Base-by-base conservation (phyloP, 352 stramenopile genomes). In the Phytophthora tentaculata region DNA sequence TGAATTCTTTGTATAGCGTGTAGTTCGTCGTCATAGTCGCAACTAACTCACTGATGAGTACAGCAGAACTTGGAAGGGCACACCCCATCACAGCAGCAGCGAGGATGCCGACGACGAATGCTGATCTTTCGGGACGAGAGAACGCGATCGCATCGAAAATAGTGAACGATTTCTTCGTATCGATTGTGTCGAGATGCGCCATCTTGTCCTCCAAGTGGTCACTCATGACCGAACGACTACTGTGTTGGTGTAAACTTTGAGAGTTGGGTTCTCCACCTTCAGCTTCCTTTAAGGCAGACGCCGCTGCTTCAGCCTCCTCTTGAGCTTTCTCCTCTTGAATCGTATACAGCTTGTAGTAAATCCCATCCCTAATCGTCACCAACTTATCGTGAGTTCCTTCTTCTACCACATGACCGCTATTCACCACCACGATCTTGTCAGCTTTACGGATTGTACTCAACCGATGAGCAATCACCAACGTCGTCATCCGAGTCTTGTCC, bases 381-480 rank as follows among this genome's bases (percentile, higher is more conserved):
- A 39, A 14, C 10, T 39, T 9, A 9, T 39, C 32, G 10, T 39
- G 32, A 14, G 6, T 10, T 5, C 32, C 32, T 39, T 39, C 32
- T 14, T 39, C 32, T 10, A 39, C 32, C 3, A 39, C 32, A 39
- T 39, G 32, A 39, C 32, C 32, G 10, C 3, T 9, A 39, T 10
- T 14, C 10, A 39, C 5, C 10, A 39, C 32, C 6, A 39, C 32
- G 14, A 39, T 39, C 10, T 39, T 39, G 10, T 39, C 32, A 39
- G 32, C 32, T 16, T 39, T 10, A 9, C 32, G 32, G 32, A 39
- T 39, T 14, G 32, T 88, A 16, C 52, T 73, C 44, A 88, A 44
- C 0, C 78, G 75, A 39, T 88, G 76, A 41, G 76, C 78, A 22
- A 86, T 84, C 29, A 82, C 59, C 51, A 71, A 14, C 6, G 32